Percentiles rank a stretch among this genome's conserved stretches.
Conservation (phyloP, 441 rosid species). For the Pelargonium hybrid region DNA sequence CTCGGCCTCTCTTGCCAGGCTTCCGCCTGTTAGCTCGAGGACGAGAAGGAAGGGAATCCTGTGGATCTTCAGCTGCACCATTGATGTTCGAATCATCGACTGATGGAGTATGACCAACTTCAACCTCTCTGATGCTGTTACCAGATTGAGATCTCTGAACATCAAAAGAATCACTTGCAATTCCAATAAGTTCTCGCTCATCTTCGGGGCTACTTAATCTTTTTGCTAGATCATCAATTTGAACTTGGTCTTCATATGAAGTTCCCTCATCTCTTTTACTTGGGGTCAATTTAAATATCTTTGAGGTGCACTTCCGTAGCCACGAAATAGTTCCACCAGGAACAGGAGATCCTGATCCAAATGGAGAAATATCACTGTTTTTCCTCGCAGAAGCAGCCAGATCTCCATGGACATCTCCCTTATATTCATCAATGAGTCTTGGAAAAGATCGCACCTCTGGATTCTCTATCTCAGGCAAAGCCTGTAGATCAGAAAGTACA, state of each 20-base stretch:
- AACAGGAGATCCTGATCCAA: slow-evolving; percentile 41
- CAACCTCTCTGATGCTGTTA: slow-evolving; percentile 33
- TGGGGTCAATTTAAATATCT: slow-evolving; percentile 67
- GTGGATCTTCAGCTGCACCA: slow-evolving; percentile 28
- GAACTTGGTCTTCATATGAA: slow-evolving; percentile 22
- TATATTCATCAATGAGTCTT: slow-evolving; percentile 27
- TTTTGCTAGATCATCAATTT: slow-evolving; percentile 31
- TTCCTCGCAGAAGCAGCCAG: slow-evolving; percentile 19
- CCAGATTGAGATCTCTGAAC: slow-evolving; percentile 37
- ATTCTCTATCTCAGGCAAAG: slow-evolving; percentile 44
- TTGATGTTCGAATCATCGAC: slow-evolving; percentile 32
- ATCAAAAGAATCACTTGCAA: slow-evolving; percentile 32
- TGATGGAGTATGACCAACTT: slow-evolving; percentile 31
- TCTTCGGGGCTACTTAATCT: slow-evolving; percentile 23
- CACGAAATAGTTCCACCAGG: slow-evolving; percentile 55
- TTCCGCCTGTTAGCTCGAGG: slow-evolving; percentile 21
- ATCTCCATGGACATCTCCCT: slow-evolving; percentile 22
- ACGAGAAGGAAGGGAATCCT: slow-evolving; percentile 43
- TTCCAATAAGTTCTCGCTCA: slow-evolving; percentile 38
- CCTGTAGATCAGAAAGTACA: slow-evolving; percentile 54
- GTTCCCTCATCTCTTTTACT: slow-evolving; percentile 33
- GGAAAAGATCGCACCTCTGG: slow-evolving; percentile 35
- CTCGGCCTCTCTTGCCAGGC: slow-evolving; percentile 38
- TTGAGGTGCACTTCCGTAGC: slow-evolving; percentile 80
- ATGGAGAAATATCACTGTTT: slow-evolving; percentile 31